A percentile compares a stretch with the other conserved stretches of the same genome.
phyloP scores from a whole-genome alignment of 202 grass and related monocot genomes.

The Setaria italica region DNA sequence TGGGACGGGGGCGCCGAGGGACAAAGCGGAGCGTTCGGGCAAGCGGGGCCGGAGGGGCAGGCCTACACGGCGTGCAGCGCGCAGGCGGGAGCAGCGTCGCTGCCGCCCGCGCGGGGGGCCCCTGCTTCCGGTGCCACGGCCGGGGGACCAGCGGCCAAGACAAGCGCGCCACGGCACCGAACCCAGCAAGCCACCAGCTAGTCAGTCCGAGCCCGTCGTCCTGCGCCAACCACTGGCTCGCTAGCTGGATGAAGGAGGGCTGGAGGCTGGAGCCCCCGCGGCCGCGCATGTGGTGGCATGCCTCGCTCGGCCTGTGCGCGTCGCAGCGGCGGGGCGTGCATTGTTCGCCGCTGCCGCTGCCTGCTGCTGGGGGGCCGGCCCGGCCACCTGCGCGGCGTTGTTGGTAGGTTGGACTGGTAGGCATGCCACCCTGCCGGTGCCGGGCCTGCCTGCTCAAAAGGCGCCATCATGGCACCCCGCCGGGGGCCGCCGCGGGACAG shows the following conservation, averaged over 20 bases:
- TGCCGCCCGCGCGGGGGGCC: neutral
- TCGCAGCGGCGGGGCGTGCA: neutral
- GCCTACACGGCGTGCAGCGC: neutral
- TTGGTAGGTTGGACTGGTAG: no score
- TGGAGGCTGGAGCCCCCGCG: neutral
- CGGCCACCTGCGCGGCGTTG: no score
- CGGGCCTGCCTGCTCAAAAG: neutral
- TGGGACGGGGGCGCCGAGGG: constrained; percentile 28
- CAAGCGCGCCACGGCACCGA: neutral
- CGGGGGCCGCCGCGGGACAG: no score
- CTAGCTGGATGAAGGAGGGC: neutral
- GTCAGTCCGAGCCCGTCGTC: no score
- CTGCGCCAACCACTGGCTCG: neutral
- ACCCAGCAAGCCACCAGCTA: neutral
- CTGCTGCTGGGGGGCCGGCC: no score
- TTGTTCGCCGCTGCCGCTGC: neutral
- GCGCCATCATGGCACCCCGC: neutral
- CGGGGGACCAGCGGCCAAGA: constrained; percentile 19
- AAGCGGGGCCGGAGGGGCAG: constrained; percentile 24
- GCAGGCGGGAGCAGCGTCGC: neutral
- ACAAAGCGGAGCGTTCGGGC: constrained; percentile 78
- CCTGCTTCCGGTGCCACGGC: neutral
- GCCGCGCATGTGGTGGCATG: neutral
- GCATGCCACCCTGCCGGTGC: neutral
- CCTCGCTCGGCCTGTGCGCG: no score